Evolutionary conservation across 176 grass and related monocot species (phyloP), one percentile per base, ranked within the genome.

Genomic region (Phyllostachys edulis): DNA sequence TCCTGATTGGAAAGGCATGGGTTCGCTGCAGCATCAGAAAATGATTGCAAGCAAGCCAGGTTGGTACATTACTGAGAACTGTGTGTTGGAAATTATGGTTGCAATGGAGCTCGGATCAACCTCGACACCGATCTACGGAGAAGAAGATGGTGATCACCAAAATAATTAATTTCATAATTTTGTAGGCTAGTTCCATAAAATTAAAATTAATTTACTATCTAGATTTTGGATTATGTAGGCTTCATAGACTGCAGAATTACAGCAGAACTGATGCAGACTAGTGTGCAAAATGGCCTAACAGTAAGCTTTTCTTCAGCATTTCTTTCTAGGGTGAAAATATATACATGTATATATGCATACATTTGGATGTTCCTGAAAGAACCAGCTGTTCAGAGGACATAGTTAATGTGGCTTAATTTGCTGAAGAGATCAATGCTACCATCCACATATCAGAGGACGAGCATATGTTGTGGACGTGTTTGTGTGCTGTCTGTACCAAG

Each of bases 1-100:
- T 84, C 89, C 42, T 69, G 82, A 80, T 66, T 75, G 63, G 85
- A 75, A 82, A 86, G 60, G 50, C 77, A 84, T 86, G 84, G 84
- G 61, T 84, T 90, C 66, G n/a, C 84, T 87, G 89, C 80, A 68
- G 69, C 80, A 73, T 83, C 80, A 87, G 80, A 67, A 81, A 82
- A 86, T 90, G 66, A 90, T 82, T 78, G 84, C 88, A 47, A 65
- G 49, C 78, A 45, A 71, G 27, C 57, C 69, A 27, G 74, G 24
- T 56, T 51, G 42, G 49, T 85, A 67, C 65, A 71, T 81, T 36
- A 32, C 71, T 41, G 55, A 69, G 71, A 69, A 64, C 54, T 63
- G 47, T 51, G 38, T 63, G 67, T 76, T 65, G 44, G 55, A 21
- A 63, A 49, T 50, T 63, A 18, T 72, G 26, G 44, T 79, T 49